Conservation (phyloP, 495 filamentous ascomycete genomes). For the Beverwykella pulmonaria region DNA sequence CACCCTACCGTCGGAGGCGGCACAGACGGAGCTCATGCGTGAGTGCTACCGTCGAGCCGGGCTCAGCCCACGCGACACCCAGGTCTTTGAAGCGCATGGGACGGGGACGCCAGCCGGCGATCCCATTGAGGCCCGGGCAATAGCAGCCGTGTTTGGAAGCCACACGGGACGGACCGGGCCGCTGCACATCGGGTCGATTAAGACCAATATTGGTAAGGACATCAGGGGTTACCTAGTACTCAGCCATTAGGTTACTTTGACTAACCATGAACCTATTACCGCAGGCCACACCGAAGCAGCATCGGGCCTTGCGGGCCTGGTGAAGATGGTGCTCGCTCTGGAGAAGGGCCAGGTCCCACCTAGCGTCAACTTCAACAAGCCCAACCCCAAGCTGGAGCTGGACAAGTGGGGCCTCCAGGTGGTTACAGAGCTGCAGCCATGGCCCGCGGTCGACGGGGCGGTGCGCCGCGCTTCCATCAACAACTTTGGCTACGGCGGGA, state of each 20-base stretch:
- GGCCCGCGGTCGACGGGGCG: constrained; percentile 26
- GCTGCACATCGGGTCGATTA: constrained; percentile 43
- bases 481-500: constrained; percentile 27
- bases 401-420: constrained; percentile 18
- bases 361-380: constrained; percentile 39
- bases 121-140: constrained; percentile 61
- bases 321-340: constrained; percentile 48
- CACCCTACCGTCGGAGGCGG: not conserved
- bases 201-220: constrained; percentile 45
- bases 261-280: too few relatives aligned
- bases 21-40: not conserved
- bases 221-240: too few relatives aligned
- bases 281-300: constrained; percentile 43
- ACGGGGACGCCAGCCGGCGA: constrained; percentile 45
- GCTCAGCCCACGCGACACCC: not conserved
- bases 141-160: constrained; percentile 45
- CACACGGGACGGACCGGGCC: constrained; percentile 37
- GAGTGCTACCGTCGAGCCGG: not conserved
- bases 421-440: constrained; percentile 9
- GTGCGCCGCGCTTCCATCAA: constrained; percentile 21
- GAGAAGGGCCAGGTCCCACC: constrained; percentile 48
- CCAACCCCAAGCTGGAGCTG: constrained; percentile 42
- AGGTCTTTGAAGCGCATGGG: constrained; percentile 27
- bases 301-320: constrained; percentile 46
- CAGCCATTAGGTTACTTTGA: too few relatives aligned